Base-by-base conservation (phyloP, 2,329 filamentous ascomycete genomes). In the Colletotrichum gloeosporioides region DNA sequence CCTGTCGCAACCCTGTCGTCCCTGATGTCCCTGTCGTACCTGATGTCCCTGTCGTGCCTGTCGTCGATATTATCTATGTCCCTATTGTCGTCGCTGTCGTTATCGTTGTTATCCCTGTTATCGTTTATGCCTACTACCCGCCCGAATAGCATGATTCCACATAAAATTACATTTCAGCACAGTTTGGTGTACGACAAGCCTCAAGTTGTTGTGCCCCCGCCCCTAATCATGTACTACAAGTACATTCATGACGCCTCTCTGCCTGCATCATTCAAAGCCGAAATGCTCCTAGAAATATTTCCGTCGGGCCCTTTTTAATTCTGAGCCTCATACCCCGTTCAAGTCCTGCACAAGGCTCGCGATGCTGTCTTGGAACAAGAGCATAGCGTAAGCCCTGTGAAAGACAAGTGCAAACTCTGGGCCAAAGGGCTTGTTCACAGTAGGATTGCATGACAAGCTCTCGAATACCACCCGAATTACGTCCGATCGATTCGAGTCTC, bases 371-470 rank as follows among this genome's bases (percentile, higher is more conserved):
- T 79, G 77, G 18, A 83, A 83, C 1, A 83, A 32, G 2, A 80
- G 39, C 39, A 80, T 77, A 3, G 80, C 79, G 59, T 83, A 83
- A 1, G 67, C 22, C 18, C 78, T 70, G 55, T 83, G 82, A 18
- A 83, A 81, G 3, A 18, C 18, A 32, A 77, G 76, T 72, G 82
- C 25, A 3, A 79, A 74, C 4, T 22, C n/a, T 0, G 79, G 75
- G 0, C 29, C 6, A 1, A 80, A 29, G 8, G 71, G 73, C 3
- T 77, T 80, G 63, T 82, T 77, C 7, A 73, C 49, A 0, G 16
- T 79, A 0, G 82, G 82, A 3, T 83, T 83, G 18, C 82, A 83
- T 4, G 76, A 68, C 44, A 80, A 77, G 27, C 78, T 78, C 44
- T 81, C 79, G 15, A 55, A 78, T 18, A 79, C 77, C 15, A 83